Conservation (phyloP, 2,329 filamentous ascomycete species). For the Fusarium duplospermum region DNA sequence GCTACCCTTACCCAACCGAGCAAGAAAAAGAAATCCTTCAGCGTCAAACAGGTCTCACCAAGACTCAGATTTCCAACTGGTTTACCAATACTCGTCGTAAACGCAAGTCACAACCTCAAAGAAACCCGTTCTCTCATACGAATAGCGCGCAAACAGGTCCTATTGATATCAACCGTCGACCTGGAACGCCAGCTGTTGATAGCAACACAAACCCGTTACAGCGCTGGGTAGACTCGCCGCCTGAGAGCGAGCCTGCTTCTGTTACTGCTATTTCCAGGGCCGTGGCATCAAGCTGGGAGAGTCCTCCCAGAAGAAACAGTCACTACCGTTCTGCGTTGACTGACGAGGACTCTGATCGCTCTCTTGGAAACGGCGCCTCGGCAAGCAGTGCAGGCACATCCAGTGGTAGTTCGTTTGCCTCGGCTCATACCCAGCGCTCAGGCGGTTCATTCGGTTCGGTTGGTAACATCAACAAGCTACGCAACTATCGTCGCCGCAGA, state of each 20-base stretch:
- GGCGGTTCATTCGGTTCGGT: neutral
- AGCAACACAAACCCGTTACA: neutral
- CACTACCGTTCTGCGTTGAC: neutral
- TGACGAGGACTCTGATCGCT: neutral
- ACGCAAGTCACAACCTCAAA: neutral
- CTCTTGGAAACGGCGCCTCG: neutral
- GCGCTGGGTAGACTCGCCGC: neutral
- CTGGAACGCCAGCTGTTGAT: neutral
- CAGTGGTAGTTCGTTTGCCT: neutral
- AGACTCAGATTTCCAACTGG: neutral
- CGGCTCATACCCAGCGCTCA: neutral
- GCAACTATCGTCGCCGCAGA: neutral
- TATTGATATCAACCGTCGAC: slow-evolving; percentile 54
- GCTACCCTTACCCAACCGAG: neutral
- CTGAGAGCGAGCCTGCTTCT: neutral
- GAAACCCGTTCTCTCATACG: neutral
- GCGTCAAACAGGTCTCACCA: neutral
- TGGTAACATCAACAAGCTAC: neutral
- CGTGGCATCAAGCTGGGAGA: neutral
- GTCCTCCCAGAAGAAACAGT: neutral
- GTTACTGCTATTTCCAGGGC: neutral
- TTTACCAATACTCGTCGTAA: neutral
- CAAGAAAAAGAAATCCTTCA: neutral
- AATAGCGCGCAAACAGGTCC: slow-evolving; percentile 59
- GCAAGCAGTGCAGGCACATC: neutral